Percentiles rank a stretch among this genome's conserved stretches.
phyloP scores from a whole-genome alignment of 139 green algal species.

The Chlorella sp. region DNA sequence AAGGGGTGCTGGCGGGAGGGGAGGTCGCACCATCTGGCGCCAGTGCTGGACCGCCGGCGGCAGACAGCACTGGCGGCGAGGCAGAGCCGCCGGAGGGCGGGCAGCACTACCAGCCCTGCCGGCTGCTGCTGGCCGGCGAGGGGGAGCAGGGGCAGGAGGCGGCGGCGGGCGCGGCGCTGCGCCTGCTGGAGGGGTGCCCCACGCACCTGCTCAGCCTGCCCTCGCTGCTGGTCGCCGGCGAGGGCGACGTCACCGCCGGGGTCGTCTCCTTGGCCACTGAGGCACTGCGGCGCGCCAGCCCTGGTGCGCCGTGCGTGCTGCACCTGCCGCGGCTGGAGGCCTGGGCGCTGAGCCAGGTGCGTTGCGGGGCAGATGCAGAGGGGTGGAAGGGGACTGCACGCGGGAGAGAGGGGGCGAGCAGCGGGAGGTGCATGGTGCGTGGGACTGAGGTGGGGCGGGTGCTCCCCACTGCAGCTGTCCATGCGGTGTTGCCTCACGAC shows the following conservation, averaged over 20 bases:
- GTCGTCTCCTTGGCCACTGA: slow-evolving; percentile 15
- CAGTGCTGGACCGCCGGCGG: background rate
- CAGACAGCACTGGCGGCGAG: too few species aligned
- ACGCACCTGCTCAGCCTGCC: slow-evolving; percentile 47
- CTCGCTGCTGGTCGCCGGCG: slow-evolving; percentile 31
- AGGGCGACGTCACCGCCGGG: slow-evolving; percentile 21
- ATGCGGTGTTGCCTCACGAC: background rate
- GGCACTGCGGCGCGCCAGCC: background rate
- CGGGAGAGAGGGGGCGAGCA: too few species aligned
- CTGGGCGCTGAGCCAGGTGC: slow-evolving; percentile 33
- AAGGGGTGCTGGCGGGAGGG: background rate
- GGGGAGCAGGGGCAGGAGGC: slow-evolving; percentile 40
- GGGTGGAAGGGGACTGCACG: too few species aligned
- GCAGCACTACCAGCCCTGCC: slow-evolving; percentile 20
- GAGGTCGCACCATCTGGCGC: too few species aligned
- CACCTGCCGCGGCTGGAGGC: slow-evolving; percentile 33
- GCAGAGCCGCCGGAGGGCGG: background rate
- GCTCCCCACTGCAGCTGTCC: too few species aligned
- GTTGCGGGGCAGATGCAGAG: too few species aligned
- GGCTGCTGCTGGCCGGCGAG: slow-evolving; percentile 40
- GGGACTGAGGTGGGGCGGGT: too few species aligned
- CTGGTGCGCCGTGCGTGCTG: slow-evolving; percentile 19
- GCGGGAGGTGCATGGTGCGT: too few species aligned
- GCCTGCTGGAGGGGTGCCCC: slow-evolving; percentile 33
- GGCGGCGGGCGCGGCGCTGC: slow-evolving; percentile 36